Conservation (phyloP, 73 alveolate species). For the Paramecium tetraurelia region DNA sequence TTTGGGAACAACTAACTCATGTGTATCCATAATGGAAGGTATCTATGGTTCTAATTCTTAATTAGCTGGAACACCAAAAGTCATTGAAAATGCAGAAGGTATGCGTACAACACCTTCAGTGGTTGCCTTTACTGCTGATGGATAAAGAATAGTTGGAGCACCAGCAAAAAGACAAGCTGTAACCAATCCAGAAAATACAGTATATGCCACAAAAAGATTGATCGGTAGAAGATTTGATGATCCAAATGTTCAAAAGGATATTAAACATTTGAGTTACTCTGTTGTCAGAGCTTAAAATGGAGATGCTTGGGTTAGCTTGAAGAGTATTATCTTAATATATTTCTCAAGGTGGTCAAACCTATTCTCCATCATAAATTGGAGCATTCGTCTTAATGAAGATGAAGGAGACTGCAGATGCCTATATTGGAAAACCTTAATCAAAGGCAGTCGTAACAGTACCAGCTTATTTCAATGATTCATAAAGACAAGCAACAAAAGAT, state of each 20-base stretch:
- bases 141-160: conserved; percentile 82
- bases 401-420: conserved; percentile 90
- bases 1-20: conserved; percentile 98
- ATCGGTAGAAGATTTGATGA: conserved; percentile 92
- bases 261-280: conserved; percentile 79
- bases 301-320: conserved; percentile 94
- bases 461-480: conserved; percentile 92
- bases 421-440: conserved; percentile 76
- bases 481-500: conserved; percentile 89
- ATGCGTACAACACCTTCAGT: conserved; percentile 98
- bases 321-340: conserved; percentile 48
- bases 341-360: conserved; percentile 60
- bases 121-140: conserved; percentile 89
- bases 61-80: conserved; percentile 79
- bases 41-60: background rate
- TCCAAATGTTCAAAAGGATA: conserved; percentile 80
- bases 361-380: conserved; percentile 74
- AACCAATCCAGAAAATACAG: conserved; percentile 91
- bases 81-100: conserved; percentile 96
- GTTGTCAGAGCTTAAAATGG: conserved; percentile 85
- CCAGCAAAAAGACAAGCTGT: conserved; percentile 93
- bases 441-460: conserved; percentile 97
- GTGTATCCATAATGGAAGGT: conserved; percentile 96
- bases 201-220: conserved; percentile 89
- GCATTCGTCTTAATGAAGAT: conserved; percentile 83